phyloP scores from a whole-genome alignment of 2,329 filamentous ascomycete genomes.

The Alternaria infectoria region DNA sequence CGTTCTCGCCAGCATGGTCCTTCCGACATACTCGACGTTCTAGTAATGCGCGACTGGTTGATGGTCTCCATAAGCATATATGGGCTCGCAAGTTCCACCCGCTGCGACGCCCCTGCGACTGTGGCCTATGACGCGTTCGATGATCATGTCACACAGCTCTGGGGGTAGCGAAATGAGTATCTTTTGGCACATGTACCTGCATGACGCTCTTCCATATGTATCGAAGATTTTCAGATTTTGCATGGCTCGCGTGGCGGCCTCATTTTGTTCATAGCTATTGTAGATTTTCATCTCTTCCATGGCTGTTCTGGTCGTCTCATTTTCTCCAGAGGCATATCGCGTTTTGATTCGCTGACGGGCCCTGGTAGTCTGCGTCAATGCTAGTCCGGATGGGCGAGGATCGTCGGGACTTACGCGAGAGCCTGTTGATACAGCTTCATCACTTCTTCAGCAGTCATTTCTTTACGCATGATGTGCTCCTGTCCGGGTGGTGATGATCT shows the following conservation, averaged over 20 bases:
- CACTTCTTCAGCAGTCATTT: neutral
- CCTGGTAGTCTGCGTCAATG: neutral
- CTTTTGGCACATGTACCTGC: neutral
- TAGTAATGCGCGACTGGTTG: neutral
- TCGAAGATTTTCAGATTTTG: neutral
- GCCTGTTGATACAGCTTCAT: neutral
- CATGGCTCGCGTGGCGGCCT: neutral
- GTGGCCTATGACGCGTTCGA: neutral
- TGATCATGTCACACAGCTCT: neutral
- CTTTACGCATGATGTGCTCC: neutral
- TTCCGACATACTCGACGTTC: neutral
- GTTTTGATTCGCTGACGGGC: neutral
- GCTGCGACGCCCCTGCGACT: neutral
- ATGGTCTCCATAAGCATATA: neutral
- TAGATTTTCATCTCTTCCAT: neutral
- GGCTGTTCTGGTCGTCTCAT: neutral
- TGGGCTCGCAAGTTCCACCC: neutral
- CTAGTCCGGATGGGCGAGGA: neutral
- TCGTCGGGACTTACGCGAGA: neutral
- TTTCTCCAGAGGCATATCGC: neutral
- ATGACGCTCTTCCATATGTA: neutral
- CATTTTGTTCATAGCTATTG: neutral
- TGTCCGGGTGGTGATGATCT: neutral
- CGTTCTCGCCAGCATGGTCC: neutral
- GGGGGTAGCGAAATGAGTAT: neutral